phyloP scores from a whole-genome alignment of 2,329 filamentous ascomycete genomes.

The Sporothrix schenckii region DNA sequence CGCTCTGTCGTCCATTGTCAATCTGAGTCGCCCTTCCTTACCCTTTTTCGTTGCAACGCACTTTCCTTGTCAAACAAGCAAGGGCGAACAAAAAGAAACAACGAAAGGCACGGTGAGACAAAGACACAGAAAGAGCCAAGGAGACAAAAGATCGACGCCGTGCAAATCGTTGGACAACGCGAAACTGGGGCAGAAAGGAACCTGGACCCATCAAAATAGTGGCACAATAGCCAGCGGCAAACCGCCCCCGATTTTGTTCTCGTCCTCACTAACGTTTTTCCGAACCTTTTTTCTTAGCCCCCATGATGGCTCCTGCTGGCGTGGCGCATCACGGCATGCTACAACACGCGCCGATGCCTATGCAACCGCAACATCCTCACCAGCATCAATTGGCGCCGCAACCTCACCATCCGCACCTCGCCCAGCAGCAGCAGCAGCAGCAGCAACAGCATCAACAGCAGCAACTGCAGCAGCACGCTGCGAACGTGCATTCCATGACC shows the following conservation, averaged over 20 bases:
- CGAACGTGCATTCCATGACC: conserved; percentile 25
- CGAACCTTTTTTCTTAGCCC: conserved; percentile 23
- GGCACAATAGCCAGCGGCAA: background rate
- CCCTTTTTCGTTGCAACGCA: background rate
- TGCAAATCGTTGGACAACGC: conserved; percentile 14
- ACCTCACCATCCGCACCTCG: conserved; percentile 6
- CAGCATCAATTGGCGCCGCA: conserved; percentile 22
- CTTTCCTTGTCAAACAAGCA: background rate
- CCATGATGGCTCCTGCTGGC: conserved; percentile 34
- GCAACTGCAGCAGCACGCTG: conserved; percentile 26
- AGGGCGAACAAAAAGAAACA: conserved; percentile 7
- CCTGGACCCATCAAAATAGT: conserved; percentile 6
- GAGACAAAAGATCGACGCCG: background rate
- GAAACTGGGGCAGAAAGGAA: conserved; percentile 11
- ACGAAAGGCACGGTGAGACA: background rate
- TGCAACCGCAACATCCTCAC: conserved; percentile 27
- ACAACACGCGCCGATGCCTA: conserved; percentile 30
- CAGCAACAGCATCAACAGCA: conserved; percentile 22
- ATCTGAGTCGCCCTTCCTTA: conserved; percentile 17
- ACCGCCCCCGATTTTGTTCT: background rate
- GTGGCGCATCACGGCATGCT: conserved; percentile 32
- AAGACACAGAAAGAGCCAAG: background rate
- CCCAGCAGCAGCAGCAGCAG: conserved; percentile 18
- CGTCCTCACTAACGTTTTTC: conserved; percentile 29
- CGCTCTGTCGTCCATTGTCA: background rate